These are phyloP conservation scores for Tilletia caries DNA, from an alignment of 1,284 basidiomycete genomes.

Conservation along the genomic window DNA sequence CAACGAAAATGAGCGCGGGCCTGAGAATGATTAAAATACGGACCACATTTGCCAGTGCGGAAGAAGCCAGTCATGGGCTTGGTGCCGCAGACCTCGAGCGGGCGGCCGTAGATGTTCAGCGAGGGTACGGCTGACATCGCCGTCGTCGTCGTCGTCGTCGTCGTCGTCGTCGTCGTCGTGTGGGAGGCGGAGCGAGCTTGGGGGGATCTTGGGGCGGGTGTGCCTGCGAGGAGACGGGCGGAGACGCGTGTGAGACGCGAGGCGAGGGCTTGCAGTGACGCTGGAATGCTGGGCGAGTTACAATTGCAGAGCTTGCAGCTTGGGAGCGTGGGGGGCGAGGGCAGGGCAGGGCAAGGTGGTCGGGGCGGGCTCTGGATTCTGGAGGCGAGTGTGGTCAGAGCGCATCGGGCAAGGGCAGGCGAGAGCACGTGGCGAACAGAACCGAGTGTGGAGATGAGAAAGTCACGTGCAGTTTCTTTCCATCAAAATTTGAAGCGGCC, in stretches of 20 bases:
- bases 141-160: slow-evolving; percentile 17
- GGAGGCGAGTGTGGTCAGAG: no score
- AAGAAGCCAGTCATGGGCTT: slow-evolving; percentile 39
- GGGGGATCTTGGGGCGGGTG: neutral
- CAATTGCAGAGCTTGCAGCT: no score
- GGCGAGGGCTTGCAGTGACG: neutral
- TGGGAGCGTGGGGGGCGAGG: no score
- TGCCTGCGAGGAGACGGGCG: neutral
- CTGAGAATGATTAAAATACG: neutral
- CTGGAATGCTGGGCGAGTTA: slow-evolving; percentile 5
- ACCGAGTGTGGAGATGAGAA: no score
- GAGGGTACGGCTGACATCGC: slow-evolving; percentile 26
- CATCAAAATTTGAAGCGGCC: no score
- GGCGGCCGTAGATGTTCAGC: slow-evolving; percentile 33
- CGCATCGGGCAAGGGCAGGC: no score
- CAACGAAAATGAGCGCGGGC: slow-evolving; percentile 25
- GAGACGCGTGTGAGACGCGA: neutral
- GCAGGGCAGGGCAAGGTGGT: no score
- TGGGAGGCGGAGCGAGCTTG: neutral
- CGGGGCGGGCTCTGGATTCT: no score
- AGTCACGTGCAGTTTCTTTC: no score
- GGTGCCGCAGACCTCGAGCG: slow-evolving; percentile 32
- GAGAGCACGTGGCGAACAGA: no score
- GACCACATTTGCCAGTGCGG: slow-evolving; percentile 25
- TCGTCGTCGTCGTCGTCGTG: neutral